phyloP scores from a whole-genome alignment of 257 asterid species.

The Solanum sparsipilum region DNA sequence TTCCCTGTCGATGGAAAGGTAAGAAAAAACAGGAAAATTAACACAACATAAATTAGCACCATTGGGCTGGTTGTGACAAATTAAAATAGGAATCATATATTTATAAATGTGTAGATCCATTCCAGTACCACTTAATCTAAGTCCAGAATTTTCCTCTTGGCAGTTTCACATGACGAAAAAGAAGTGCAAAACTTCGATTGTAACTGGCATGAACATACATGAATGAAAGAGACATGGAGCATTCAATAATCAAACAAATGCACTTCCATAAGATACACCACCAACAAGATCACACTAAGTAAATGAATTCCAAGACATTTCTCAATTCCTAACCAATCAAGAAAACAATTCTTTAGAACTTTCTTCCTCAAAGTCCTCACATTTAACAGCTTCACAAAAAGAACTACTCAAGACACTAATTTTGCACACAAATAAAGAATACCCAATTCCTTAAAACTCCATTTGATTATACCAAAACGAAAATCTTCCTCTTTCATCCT shows the following conservation, averaged over 20 bases:
- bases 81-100: background rate
- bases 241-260: background rate
- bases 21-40: background rate
- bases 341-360: background rate
- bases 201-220: background rate
- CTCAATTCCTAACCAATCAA: background rate
- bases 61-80: background rate
- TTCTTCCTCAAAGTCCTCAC: background rate
- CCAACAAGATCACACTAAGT: background rate
- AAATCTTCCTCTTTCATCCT: background rate
- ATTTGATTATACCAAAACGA: background rate
- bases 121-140: background rate
- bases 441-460: background rate
- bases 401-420: background rate
- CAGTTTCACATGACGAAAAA: background rate
- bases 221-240: background rate
- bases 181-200: background rate
- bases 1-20: constrained; percentile 44
- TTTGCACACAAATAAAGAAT: background rate
- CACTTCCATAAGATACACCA: background rate
- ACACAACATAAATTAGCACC: background rate
- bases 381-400: background rate
- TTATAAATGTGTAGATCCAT: background rate
- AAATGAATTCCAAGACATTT: background rate
- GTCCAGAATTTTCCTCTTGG: background rate